Percentiles rank a stretch among this genome's conserved stretches.
phyloP scores from a whole-genome alignment of 2,329 filamentous ascomycete species.

The Metarhizium humberi region DNA sequence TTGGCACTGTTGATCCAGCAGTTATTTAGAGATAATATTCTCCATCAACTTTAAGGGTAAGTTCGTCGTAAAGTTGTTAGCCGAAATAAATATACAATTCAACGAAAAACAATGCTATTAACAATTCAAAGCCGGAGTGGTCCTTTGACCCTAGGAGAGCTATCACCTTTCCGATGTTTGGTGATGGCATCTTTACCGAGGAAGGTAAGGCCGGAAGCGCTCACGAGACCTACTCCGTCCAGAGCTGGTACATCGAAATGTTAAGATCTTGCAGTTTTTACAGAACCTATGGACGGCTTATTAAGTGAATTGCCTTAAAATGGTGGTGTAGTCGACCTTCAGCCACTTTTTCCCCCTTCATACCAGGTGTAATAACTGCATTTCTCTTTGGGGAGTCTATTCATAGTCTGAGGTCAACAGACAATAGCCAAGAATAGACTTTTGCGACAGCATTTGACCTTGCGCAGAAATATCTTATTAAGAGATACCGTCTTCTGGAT shows the following conservation, averaged over 20 bases:
- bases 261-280: background rate
- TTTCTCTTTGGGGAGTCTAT: background rate
- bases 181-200: background rate
- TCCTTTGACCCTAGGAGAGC: background rate
- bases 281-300: background rate
- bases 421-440: background rate
- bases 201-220: background rate
- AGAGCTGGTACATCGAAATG: background rate
- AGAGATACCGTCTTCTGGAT: background rate
- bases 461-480: background rate
- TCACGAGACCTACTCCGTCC: background rate
- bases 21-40: background rate
- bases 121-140: background rate
- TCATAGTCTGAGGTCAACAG: background rate
- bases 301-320: background rate
- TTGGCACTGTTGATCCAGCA: background rate
- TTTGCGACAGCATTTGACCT: background rate
- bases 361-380: background rate
- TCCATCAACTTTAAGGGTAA: background rate
- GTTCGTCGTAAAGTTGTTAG: background rate
- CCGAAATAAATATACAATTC: background rate
- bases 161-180: background rate
- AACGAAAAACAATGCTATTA: background rate
- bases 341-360: background rate
- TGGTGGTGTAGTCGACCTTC: background rate